Evolutionary conservation across 2,329 filamentous ascomycete genomes (phyloP).

Genomic region (Diaporthe sp.): DNA sequence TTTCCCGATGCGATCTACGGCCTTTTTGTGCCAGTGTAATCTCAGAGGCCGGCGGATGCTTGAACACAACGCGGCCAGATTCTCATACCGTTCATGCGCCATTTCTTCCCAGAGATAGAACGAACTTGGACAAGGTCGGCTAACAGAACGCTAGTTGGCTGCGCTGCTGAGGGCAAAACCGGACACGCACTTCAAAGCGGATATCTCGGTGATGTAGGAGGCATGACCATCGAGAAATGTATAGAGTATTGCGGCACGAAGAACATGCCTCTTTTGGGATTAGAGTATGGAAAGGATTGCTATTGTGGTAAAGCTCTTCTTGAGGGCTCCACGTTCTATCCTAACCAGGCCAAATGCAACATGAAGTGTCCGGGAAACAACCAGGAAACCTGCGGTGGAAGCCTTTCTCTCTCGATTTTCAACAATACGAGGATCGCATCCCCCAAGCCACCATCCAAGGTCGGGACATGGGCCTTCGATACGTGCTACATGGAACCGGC

Average conservation of each 20-base stretch:
- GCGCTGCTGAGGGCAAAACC: neutral
- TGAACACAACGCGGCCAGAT: neutral
- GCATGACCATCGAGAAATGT: constrained; percentile 13
- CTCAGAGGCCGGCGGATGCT: neutral
- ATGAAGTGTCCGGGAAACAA: neutral
- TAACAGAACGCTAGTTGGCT: neutral
- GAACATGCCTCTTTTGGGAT: neutral
- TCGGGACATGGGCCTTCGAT: constrained; percentile 2
- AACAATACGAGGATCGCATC: neutral
- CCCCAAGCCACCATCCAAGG: neutral
- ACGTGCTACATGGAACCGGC: neutral
- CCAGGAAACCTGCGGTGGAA: neutral
- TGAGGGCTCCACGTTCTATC: neutral
- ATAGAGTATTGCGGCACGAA: neutral
- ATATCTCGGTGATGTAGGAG: neutral
- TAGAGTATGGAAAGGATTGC: constrained; percentile 4
- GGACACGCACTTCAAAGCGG: constrained; percentile 4
- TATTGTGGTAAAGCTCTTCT: constrained; percentile 8
- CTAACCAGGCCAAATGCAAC: constrained; percentile 1
- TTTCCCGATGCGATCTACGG: too few species aligned
- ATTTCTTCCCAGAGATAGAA: neutral
- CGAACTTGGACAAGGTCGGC: neutral
- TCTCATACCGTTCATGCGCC: neutral
- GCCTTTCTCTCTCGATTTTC: constrained; percentile 13
- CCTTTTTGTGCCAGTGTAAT: neutral